These are phyloP conservation scores for Elsinoe arachidis DNA, from an alignment of 2,329 filamentous ascomycete species.

Conservation along the genomic window DNA sequence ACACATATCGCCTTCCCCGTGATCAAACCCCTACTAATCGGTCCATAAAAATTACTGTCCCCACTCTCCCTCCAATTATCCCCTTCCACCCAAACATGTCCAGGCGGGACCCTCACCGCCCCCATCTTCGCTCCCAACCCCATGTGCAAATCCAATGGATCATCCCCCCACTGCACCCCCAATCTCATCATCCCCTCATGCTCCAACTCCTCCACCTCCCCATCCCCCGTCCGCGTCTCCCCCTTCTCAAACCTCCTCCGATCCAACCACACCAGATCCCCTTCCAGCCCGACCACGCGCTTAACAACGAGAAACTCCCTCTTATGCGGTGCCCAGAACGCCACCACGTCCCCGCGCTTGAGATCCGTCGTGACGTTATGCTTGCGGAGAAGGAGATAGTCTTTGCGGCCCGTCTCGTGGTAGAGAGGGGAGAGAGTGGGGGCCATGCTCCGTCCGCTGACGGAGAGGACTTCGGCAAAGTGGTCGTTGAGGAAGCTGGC, in stretches of 20 bases:
- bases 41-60: slow-evolving; percentile 88
- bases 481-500: slow-evolving; percentile 34
- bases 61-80: slow-evolving; percentile 65
- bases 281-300: slow-evolving; percentile 70
- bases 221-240: slow-evolving; percentile 34
- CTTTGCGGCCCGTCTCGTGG: slow-evolving; percentile 31
- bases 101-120: slow-evolving; percentile 58
- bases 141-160: slow-evolving; percentile 15
- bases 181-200: not conserved
- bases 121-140: slow-evolving; percentile 19
- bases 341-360: slow-evolving; percentile 37
- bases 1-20: slow-evolving; percentile 66
- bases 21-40: slow-evolving; percentile 57
- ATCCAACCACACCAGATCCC: slow-evolving; percentile 63
- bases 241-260: slow-evolving; percentile 26
- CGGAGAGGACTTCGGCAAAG: slow-evolving; percentile 28
- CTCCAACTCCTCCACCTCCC: slow-evolving; percentile 22
- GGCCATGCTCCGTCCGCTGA: slow-evolving; percentile 37
- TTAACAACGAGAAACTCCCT: slow-evolving; percentile 68
- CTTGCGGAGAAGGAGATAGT: slow-evolving; percentile 33
- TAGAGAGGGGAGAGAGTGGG: slow-evolving; percentile 37
- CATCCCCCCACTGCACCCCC: slow-evolving; percentile 21
- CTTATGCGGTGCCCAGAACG: slow-evolving; percentile 49
- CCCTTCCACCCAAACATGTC: slow-evolving; percentile 92
- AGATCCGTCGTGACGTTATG: slow-evolving; percentile 22